Evolutionary conservation across 2,329 filamentous ascomycete species (phyloP), one percentile per base, ranked within the genome.

Genomic region (Cercospora beticola): DNA sequence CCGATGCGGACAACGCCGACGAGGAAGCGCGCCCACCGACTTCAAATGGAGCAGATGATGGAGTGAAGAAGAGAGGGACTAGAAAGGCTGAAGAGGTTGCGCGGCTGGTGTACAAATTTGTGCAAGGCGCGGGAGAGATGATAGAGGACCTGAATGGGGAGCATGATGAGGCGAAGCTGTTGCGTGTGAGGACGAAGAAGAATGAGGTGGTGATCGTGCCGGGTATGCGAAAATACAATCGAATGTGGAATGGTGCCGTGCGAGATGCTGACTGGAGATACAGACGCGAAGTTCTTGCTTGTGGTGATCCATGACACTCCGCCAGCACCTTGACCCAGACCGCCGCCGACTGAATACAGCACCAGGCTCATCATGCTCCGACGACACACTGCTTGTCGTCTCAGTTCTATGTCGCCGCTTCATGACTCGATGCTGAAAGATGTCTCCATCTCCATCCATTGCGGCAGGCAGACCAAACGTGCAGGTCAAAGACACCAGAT

Each of bases 201-300:
- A 91, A 93, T 74, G 92, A 96, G 79, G 82, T 95, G 70, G 90
- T 95, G 68, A 92, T 95, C 76, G 90, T 94, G 21, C 92, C 91
- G 64, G 84, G 84, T 85, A 78, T 58, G 79, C 67, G 18, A 28
- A 61, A 9, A 23, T 21, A 40, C 26, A n/a, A 52, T 9, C 26
- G 26, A 36, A 43, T 36, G 26, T 52, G 26, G 4, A 21, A 16
- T 12, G 5, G 4, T 30, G 56, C 3, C 28, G 3, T 23, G 16
- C 6, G 10, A 8, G 1, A 16, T 31, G 10, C 57, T 70, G 46
- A 67, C 58, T 16, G 14, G 40, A 16, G 12, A 16, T 16, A 28
- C 67, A 79, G 92, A 94, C 78, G 77, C 86, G 49, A 93, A 92
- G 76, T 96, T 92, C 79, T 83, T 95, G 58, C 85, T 94, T 43